Conservation (phyloP, 108 stramenopile genomes). For the Fistulifera solaris region DNA sequence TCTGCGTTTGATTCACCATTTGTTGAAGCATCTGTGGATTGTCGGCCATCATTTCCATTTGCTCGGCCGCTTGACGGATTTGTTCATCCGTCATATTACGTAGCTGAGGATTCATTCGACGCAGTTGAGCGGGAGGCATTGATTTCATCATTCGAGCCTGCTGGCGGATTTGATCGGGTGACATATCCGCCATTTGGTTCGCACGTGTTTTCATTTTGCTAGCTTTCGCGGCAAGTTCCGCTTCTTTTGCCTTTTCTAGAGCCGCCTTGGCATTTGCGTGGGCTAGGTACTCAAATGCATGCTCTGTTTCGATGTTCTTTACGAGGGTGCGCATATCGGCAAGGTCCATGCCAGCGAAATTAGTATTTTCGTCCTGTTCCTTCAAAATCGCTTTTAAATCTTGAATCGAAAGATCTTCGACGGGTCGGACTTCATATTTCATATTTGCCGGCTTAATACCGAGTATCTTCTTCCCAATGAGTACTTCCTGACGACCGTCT, state of each 20-base stretch:
- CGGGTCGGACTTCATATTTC: constrained; percentile 33
- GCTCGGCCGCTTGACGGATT: constrained; percentile 39
- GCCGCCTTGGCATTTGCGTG: constrained; percentile 28
- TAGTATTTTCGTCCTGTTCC: constrained; percentile 11
- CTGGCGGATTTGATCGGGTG: constrained; percentile 51
- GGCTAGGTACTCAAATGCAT: constrained; percentile 6
- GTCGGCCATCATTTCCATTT: constrained; percentile 63
- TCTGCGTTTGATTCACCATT: constrained; percentile 49
- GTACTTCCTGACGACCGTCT: constrained; percentile 49
- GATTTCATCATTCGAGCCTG: constrained; percentile 66
- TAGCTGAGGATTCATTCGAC: constrained; percentile 62
- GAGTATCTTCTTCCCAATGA: constrained; percentile 37
- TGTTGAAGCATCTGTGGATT: constrained; percentile 54
- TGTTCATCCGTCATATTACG: constrained; percentile 59
- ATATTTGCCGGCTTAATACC: constrained; percentile 46
- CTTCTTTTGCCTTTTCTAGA: constrained; percentile 17
- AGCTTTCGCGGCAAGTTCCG: constrained; percentile 13
- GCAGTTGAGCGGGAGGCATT: constrained; percentile 42
- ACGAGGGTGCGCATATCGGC: constrained; percentile 30
- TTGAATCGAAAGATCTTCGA: constrained; percentile 37
- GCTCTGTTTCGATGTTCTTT: not conserved
- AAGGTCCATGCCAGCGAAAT: constrained; percentile 41
- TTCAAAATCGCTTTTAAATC: constrained; percentile 51
- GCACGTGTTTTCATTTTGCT: constrained; percentile 16
- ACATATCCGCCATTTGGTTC: constrained; percentile 50